Conservation (phyloP, 2,329 filamentous ascomycete species). For the Chaetomium globosum region DNA sequence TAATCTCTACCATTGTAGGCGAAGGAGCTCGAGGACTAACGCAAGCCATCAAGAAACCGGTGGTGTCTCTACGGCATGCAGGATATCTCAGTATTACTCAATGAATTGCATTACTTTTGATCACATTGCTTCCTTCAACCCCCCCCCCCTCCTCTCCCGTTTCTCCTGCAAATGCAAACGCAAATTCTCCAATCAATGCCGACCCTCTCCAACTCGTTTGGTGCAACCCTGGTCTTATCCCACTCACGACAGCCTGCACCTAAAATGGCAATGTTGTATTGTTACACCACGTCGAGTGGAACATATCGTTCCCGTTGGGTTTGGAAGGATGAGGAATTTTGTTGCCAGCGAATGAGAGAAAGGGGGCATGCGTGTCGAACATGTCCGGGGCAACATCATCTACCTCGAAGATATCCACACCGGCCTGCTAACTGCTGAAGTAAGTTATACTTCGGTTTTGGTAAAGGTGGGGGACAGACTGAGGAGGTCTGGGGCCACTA, state of each 20-base stretch:
- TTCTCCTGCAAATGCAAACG: background rate
- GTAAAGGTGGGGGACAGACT: background rate
- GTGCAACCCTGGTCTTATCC: background rate
- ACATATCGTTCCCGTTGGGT: background rate
- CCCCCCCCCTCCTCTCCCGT: background rate
- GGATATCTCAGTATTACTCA: background rate
- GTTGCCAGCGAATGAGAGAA: background rate
- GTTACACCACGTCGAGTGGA: background rate
- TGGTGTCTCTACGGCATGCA: background rate
- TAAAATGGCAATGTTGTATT: background rate
- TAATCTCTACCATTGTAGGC: no score
- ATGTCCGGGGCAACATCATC: background rate
- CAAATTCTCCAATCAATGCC: background rate
- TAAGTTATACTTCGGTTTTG: background rate
- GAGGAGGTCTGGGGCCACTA: background rate
- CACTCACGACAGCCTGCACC: background rate
- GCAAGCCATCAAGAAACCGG: background rate
- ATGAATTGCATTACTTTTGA: no score
- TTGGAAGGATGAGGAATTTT: background rate
- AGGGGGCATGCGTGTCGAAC: background rate
- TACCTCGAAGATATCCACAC: background rate
- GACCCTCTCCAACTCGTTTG: background rate
- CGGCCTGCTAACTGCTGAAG: background rate
- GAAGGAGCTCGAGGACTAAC: background rate
- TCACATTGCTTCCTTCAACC: no score